phyloP scores from a whole-genome alignment of 768 basidiomycete species.

The Tremella fuciformis region DNA sequence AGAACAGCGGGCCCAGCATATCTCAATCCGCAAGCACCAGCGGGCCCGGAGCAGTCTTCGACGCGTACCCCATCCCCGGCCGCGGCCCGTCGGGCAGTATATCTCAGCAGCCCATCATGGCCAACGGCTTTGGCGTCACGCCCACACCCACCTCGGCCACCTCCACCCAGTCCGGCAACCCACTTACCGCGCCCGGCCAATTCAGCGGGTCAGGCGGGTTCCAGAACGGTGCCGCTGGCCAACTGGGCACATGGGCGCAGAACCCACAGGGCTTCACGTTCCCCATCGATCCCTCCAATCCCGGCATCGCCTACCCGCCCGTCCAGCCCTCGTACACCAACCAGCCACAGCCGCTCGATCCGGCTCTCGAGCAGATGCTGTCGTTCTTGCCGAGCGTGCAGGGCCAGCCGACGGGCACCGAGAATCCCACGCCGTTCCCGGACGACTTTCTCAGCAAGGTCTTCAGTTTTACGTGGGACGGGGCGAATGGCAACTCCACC shows the following conservation, averaged over 20 bases:
- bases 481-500: not conserved
- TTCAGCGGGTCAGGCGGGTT: slow-evolving; percentile 1
- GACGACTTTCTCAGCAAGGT: slow-evolving; percentile 46
- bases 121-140: not conserved
- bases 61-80: slow-evolving; percentile 40
- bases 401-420: slow-evolving; percentile 26
- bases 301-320: not conserved
- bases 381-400: slow-evolving; percentile 24
- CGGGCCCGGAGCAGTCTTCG: slow-evolving; percentile 31
- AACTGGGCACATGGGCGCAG: not conserved
- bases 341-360: slow-evolving; percentile 26
- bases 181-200: not conserved
- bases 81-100: slow-evolving; percentile 5
- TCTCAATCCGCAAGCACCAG: slow-evolving; percentile 2
- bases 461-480: slow-evolving; percentile 44
- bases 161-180: not conserved
- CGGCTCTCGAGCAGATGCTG: slow-evolving; percentile 45
- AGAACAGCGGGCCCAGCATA: slow-evolving; percentile 14
- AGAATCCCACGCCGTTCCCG: slow-evolving; percentile 19
- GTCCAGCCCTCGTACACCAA: slow-evolving; percentile 1
- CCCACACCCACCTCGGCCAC: too few species aligned
- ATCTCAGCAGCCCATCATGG: not conserved
- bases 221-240: too few species aligned
- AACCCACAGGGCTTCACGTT: slow-evolving; percentile 16
- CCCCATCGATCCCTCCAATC: slow-evolving; percentile 12